Conservation (phyloP, 208 protist genomes). For the Balamuthia mandrillaris region DNA sequence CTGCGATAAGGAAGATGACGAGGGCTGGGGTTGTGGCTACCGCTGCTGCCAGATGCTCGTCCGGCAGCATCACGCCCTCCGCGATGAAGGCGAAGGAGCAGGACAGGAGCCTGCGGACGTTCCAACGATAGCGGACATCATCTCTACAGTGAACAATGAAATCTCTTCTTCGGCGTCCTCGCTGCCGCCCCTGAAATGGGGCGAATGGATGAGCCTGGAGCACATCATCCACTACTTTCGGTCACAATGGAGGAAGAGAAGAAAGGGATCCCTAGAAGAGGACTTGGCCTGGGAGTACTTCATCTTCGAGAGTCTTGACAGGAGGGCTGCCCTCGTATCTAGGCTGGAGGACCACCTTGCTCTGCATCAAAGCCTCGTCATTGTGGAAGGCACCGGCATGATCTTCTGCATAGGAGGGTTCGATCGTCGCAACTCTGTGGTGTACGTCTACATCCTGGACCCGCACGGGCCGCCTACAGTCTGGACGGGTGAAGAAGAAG, state of each 20-base stretch:
- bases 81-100: neutral
- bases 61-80: neutral
- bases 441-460: neutral
- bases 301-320: neutral
- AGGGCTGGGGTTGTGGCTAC: conserved; percentile 3
- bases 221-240: neutral
- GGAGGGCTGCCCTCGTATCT: neutral
- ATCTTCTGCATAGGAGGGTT: neutral
- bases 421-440: neutral
- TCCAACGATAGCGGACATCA: neutral
- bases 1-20: neutral
- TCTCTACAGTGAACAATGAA: neutral
- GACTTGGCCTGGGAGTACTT: neutral
- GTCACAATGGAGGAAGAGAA: neutral
- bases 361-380: neutral
- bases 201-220: neutral
- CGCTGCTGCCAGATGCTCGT: conserved; percentile 22
- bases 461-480: neutral
- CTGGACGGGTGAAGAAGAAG: neutral
- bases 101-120: no score
- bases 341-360: neutral
- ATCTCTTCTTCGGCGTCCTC: neutral
- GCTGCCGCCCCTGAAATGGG: neutral
- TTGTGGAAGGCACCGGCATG: neutral
- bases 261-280: no score